Evolutionary conservation across 2,329 filamentous ascomycete species (phyloP), one percentile per base, ranked within the genome.

Genomic region (Neofusicoccum cordaticola): DNA sequence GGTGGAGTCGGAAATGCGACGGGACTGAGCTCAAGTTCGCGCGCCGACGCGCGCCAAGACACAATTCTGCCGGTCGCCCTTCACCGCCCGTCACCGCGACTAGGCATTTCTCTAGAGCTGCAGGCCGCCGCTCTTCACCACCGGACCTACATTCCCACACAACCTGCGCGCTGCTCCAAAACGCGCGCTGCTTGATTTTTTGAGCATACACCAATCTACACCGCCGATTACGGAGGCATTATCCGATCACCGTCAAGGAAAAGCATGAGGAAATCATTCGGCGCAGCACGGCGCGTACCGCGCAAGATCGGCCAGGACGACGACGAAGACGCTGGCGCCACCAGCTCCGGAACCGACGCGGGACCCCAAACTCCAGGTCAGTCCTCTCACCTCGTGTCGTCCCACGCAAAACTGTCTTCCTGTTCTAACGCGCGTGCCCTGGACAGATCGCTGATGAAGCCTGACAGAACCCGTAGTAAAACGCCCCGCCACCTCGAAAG

Each of bases 221-320:
- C 17, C 13, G 34, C 9, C 15, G 50, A 13, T n/a, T 22, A 37
- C 50, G 2, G 50, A 12, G 15, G 34, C 12, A 53, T 19, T 39
- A 1, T 2, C 6, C 1, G 5, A 17, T 39, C 11, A 22, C 11
- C 9, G 47, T 1, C 4, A 13, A 45, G 2, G 19, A 34, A 5
- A 22, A 74, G 37, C n/a, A 88, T 88, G 86, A 86, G 83, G 66
- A 82, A 85, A 68, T 78, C 82, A 8, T 84, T 86, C 68, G 81
- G 80, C 47, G 81, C 81, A 31, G 27, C 27, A 66, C 80, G 84
- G 62, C 82, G 86, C 68, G 93, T 95, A 70, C 88, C 91, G 52
- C 89, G 91, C 69, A 90, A 93, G 72, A 90, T 97, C 70, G 89
- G 87, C 52, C 86, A 88, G 12, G 87, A 91, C 3, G 88, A 88